A percentile compares a stretch with the other conserved stretches of the same genome.
Evolutionary conservation across 768 basidiomycete genomes (phyloP).

Genomic region (Rhizopogon vinicolor): DNA sequence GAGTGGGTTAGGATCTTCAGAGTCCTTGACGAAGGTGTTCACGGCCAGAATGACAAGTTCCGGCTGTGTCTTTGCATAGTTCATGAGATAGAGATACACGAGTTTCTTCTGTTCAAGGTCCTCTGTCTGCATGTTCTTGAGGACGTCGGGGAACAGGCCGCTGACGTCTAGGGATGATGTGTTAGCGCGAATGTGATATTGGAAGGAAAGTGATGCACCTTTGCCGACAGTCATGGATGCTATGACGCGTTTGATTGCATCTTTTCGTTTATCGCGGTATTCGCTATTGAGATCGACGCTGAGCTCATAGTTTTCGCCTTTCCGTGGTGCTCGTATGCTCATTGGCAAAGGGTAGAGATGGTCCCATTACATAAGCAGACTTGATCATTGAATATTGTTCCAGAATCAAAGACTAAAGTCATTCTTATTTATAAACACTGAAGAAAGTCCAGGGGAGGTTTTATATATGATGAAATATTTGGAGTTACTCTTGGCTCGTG

Average conservation of each 20-base stretch:
- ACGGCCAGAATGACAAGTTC: constrained; percentile 99
- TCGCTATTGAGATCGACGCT: constrained; percentile 96
- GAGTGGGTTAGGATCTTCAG: constrained; percentile 94
- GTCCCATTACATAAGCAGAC: not conserved
- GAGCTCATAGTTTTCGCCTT: constrained; percentile 97
- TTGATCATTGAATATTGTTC: not conserved
- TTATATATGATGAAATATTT: too few species aligned
- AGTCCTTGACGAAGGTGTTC: constrained; percentile 98
- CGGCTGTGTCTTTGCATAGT: constrained; percentile 98
- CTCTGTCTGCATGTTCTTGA: constrained; percentile 99
- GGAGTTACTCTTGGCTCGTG: too few species aligned
- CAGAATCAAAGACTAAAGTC: too few species aligned
- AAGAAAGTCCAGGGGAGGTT: too few species aligned
- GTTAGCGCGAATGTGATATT: constrained; percentile 5
- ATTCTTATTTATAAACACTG: too few species aligned
- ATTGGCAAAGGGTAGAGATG: constrained; percentile 16
- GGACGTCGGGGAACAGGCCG: constrained; percentile 94
- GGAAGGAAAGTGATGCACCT: constrained; percentile 44
- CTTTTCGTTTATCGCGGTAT: constrained; percentile 92
- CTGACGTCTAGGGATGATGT: constrained; percentile 58
- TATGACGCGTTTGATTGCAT: constrained; percentile 97
- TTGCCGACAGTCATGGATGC: constrained; percentile 99
- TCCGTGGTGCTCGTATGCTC: constrained; percentile 53
- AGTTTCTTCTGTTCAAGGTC: constrained; percentile 99
- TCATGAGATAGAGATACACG: constrained; percentile 99